Evolutionary conservation across 2,329 filamentous ascomycete species (phyloP), one percentile per base, ranked within the genome.

Genomic region (Talaromyces marneffei): DNA sequence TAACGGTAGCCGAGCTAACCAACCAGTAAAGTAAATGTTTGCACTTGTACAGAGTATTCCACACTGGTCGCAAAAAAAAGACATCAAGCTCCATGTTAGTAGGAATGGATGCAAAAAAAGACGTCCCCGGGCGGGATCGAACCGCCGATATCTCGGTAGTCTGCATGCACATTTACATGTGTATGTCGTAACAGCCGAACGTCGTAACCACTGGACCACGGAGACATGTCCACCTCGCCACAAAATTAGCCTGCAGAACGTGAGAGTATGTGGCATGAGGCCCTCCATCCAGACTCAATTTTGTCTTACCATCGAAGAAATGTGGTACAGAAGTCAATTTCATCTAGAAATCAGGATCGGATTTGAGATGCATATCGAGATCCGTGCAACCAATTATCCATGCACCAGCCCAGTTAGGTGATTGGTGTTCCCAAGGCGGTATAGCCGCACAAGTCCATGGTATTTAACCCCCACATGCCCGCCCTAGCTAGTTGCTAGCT

Each of bases 201-300:
- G 50, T 53, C 50, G 50, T 53, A 53, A 53, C 50, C 50, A 53
- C 50, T 53, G 50, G 50, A 59, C 57, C 33, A 59, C 44, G 42
- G 57, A 37, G 33, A 48, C 57, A 31, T 33, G 57, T 31, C 25
- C 23, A 29, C 37, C n/a, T 16, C 57, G 50, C 12, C 46, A 31
- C 2, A 10, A 18, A 20, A 31, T 9, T 10, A 31, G 25, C 25
- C 4, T 10, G 4, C 2, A 50, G 25, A 48, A 27, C 14, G 23
- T 12, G 16, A 2, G 12, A 48, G 6, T 8, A 8, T 8, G 12
- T 23, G 23, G 25, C 4, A 25, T 20, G 42, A 46, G 2, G 20
- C 9, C 12, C 14, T 5, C n/a, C n/a, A 42, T 25, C 7, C 18
- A 46, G 6, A 46, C 12, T 25, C 20, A n/a, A 46, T 27, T 44